A percentile compares a stretch with the other conserved stretches of the same genome.
These are phyloP conservation scores for Naganishia albida DNA, from an alignment of 1,284 basidiomycete species.

Conservation along the genomic window DNA sequence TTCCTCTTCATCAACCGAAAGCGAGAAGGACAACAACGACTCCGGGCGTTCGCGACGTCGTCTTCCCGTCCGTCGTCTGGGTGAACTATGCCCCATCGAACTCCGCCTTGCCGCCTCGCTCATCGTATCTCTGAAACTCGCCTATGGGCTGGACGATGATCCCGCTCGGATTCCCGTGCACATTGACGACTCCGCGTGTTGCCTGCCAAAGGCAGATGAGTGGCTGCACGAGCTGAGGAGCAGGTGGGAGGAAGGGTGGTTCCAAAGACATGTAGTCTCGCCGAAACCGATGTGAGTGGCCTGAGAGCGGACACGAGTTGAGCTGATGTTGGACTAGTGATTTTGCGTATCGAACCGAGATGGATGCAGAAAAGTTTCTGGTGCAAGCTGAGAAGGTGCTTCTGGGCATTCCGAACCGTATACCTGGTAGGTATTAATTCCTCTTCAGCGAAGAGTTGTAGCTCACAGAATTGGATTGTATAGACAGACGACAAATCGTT, in stretches of 20 bases:
- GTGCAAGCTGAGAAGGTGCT: conserved; percentile 7
- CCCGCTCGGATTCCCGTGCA: conserved; percentile 26
- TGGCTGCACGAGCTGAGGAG: conserved; percentile 60
- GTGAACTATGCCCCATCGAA: conserved; percentile 57
- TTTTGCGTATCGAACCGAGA: conserved; percentile 4
- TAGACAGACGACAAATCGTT: conserved; percentile 8
- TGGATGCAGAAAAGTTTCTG: conserved; percentile 3
- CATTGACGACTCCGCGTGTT: conserved; percentile 59
- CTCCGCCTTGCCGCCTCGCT: conserved; percentile 66
- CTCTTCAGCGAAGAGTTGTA: not conserved
- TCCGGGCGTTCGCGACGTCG: conserved; percentile 60
- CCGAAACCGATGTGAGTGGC: conserved; percentile 43
- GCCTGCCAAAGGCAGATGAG: conserved; percentile 62
- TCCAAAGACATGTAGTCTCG: conserved; percentile 48
- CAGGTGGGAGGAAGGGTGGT: conserved; percentile 45
- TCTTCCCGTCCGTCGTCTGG: conserved; percentile 44
- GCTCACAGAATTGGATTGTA: no score
- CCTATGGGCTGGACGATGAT: conserved; percentile 74
- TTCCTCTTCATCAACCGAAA: not conserved
- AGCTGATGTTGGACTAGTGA: conserved; percentile 1
- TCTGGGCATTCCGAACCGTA: conserved; percentile 4
- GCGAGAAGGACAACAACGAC: conserved; percentile 45
- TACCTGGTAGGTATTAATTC: conserved; percentile 2
- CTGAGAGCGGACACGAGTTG: not conserved
- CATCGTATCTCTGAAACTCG: conserved; percentile 74